Conservation (phyloP, 495 filamentous ascomycete species). For the Aspergillus sclerotiicarbonarius region DNA sequence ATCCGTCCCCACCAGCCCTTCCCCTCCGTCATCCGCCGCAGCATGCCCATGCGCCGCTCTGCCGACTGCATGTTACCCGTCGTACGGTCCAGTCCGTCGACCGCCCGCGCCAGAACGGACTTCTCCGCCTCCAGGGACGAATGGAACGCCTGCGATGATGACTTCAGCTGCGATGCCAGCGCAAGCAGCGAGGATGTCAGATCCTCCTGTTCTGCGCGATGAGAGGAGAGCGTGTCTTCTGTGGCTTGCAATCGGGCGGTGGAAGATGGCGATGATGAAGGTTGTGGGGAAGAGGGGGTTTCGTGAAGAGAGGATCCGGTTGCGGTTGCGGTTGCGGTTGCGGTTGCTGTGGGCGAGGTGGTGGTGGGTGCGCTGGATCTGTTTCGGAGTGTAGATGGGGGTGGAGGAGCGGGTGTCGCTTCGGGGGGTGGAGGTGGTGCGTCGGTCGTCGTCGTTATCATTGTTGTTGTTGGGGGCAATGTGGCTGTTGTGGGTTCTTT, state of each 20-base stretch:
- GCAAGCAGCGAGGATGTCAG: slow-evolving; percentile 75
- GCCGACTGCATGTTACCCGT: slow-evolving; percentile 71
- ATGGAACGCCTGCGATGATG: slow-evolving; percentile 67
- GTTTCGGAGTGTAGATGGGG: slow-evolving; percentile 30
- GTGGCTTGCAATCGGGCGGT: slow-evolving; percentile 34
- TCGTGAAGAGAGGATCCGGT: slow-evolving; percentile 21
- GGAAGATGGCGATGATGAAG: slow-evolving; percentile 13
- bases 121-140: slow-evolving; percentile 69
- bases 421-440: slow-evolving; percentile 11
- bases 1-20: slow-evolving; percentile 84
- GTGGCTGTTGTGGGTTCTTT: slow-evolving; percentile 6
- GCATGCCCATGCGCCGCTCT: slow-evolving; percentile 66
- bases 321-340: slow-evolving; percentile 28
- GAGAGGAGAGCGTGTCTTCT: slow-evolving; percentile 68
- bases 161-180: slow-evolving; percentile 77
- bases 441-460: slow-evolving; percentile 18
- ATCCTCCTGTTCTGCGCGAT: slow-evolving; percentile 79
- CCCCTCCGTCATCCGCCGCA: slow-evolving; percentile 76
- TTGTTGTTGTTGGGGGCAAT: not conserved
- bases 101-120: slow-evolving; percentile 64
- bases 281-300: slow-evolving; percentile 13
- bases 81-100: slow-evolving; percentile 73
- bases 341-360: slow-evolving; percentile 18
- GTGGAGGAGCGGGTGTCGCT: slow-evolving; percentile 7
- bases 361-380: slow-evolving; percentile 23